A percentile compares a stretch with the other conserved stretches of the same genome.
Evolutionary conservation across 805 yeast genomes (phyloP).

Genomic region (Ogataea glucozyma): DNA sequence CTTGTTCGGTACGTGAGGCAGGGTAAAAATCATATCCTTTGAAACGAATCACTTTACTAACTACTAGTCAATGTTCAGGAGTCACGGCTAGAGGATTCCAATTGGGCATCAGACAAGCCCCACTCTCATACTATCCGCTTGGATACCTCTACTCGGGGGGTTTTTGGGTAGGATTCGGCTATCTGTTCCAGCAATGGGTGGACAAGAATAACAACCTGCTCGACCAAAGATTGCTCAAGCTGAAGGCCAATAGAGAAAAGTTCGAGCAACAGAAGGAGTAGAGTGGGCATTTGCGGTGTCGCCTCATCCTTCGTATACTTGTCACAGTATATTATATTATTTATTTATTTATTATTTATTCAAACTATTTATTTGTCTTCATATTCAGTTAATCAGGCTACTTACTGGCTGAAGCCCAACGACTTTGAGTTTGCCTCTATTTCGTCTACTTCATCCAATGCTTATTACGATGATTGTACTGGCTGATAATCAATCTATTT

Average conservation of each 20-base stretch:
- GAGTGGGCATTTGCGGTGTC: constrained; percentile 4
- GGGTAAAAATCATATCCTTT: not conserved
- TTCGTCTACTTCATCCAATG: too few relatives aligned
- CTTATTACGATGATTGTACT: constrained; percentile 8
- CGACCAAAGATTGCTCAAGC: constrained; percentile 38
- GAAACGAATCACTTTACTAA: constrained; percentile 1
- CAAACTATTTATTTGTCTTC: not conserved
- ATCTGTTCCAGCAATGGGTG: constrained; percentile 39
- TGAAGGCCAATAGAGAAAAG: constrained; percentile 40
- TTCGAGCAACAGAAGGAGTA: constrained; percentile 21
- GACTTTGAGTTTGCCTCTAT: too few relatives aligned
- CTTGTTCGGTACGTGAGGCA: constrained; percentile 34
- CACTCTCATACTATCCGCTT: constrained; percentile 38
- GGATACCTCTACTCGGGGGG: constrained; percentile 47
- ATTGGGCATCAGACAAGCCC: constrained; percentile 44
- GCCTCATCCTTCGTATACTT: too few relatives aligned
- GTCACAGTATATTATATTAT: constrained; percentile 6
- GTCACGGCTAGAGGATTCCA: constrained; percentile 46
- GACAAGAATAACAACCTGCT: constrained; percentile 41
- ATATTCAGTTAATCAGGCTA: not conserved
- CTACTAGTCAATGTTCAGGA: constrained; percentile 29
- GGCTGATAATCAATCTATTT: too few relatives aligned
- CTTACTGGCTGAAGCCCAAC: too few relatives aligned
- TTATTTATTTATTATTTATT: constrained; percentile 11
- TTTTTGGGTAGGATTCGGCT: constrained; percentile 45